Conservation (phyloP, 176 grass and related monocot species). For the Bothriochloa decipiens region DNA sequence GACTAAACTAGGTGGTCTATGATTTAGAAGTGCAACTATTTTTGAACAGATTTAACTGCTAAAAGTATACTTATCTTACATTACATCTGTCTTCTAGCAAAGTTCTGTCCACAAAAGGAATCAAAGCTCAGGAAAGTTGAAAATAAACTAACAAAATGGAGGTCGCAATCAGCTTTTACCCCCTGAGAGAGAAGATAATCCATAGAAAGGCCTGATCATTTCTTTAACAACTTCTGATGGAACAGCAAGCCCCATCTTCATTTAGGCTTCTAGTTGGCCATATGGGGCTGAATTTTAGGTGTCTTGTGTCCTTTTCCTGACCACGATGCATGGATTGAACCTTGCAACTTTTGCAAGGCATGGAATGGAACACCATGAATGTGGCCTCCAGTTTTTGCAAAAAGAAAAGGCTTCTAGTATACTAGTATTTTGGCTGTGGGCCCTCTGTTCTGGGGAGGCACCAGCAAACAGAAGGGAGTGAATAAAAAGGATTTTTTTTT, state of each 20-base stretch:
- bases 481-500: slow-evolving; percentile 45
- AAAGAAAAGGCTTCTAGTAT: no score
- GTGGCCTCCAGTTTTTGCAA: no score
- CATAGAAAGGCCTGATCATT: slow-evolving; percentile 38
- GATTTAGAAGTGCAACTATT: background rate
- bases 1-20: background rate
- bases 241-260: slow-evolving; percentile 26
- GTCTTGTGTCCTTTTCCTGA: slow-evolving; percentile 47
- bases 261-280: slow-evolving; percentile 31
- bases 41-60: background rate
- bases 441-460: slow-evolving; percentile 48
- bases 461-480: slow-evolving; percentile 50
- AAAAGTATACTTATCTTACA: background rate
- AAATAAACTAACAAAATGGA: slow-evolving; percentile 28
- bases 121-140: slow-evolving; percentile 35
- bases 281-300: slow-evolving; percentile 43
- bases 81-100: background rate
- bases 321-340: slow-evolving; percentile 67
- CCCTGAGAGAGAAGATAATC: slow-evolving; percentile 39
- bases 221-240: slow-evolving; percentile 42
- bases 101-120: slow-evolving; percentile 27
- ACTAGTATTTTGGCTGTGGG: slow-evolving; percentile 40
- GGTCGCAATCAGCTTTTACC: slow-evolving; percentile 40
- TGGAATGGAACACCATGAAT: no score
- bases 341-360: slow-evolving; percentile 48